Evolutionary conservation across 345 rosid species (phyloP), one percentile per base, ranked within the genome.

Genomic region (Reutealis trisperma): DNA sequence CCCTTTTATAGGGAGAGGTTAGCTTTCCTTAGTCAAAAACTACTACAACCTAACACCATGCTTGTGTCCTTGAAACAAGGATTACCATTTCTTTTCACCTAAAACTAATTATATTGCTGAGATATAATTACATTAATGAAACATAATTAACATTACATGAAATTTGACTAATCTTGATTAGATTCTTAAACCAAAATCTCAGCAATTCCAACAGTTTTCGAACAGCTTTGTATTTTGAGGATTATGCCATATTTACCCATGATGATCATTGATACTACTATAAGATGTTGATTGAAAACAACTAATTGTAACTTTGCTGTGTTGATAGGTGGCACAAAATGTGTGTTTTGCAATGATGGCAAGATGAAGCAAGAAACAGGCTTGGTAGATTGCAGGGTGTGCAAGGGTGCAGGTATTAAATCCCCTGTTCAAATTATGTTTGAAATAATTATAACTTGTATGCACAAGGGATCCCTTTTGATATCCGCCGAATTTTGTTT

Each of bases 341-440:
- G 98, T 78, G 97, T 94, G 0, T 93, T 93, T 63, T 94, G 97
- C 22, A 71, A 76, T 51, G 79, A 86, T 72, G 97, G 97, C 52
- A 93, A 91, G 87, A 94, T 94, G 98, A 94, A 91, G 85, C 86
- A 87, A 67, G 97, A 91, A 81, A 83, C 89, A 0, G 91, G 98
- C 34, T 68, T 83, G 81, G 89, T 91, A 47, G 86, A 89, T 57
- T 94, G 97, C 75, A 90, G 81, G 82, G 97, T 93, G 44, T 93
- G 97, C 90, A 94, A 88, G 80, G 98, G 98, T 76, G 94, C 97
- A 91, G 97, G 98, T 94, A 86, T 51, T 54, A 27, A 44, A 49
- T 67, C 70, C 27, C 44, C 24, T 54, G 34, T 76, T 57, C 25
- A 8, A 37, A 58, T 75, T 24, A 14, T 63, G 30, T 11, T 11